Conservation (phyloP, 192 early-diverging fungal species). For the Tieghemiomyces parasiticus region DNA sequence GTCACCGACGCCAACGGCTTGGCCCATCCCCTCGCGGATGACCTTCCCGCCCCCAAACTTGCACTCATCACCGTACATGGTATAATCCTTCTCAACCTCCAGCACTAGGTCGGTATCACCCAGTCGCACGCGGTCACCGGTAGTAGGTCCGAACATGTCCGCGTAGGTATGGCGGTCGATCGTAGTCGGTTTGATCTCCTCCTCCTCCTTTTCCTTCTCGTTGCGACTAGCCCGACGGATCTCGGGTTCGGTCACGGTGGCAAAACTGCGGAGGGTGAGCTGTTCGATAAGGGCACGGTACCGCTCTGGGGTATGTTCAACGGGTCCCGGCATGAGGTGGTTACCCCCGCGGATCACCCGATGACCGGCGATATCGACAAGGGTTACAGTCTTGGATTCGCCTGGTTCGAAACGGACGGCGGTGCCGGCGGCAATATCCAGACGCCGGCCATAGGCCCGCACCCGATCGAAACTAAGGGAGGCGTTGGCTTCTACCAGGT, state of each 20-base stretch:
- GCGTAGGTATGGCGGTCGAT: slow-evolving; percentile 74
- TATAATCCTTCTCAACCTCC: slow-evolving; percentile 80
- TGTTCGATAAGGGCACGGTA: slow-evolving; percentile 35
- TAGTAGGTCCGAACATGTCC: slow-evolving; percentile 86
- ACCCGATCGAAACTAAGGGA: slow-evolving; percentile 67
- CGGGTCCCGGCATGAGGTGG: slow-evolving; percentile 53
- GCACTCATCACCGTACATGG: slow-evolving; percentile 87
- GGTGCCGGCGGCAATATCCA: slow-evolving; percentile 89
- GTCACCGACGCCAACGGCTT: slow-evolving; percentile 45
- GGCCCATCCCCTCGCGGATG: slow-evolving; percentile 93
- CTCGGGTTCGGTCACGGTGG: slow-evolving; percentile 41
- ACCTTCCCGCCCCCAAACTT: slow-evolving; percentile 96
- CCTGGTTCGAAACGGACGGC: slow-evolving; percentile 95
- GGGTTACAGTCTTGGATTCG: slow-evolving; percentile 68
- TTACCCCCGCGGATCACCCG: slow-evolving; percentile 77
- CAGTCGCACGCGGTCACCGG: slow-evolving; percentile 74
- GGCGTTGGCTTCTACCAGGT: slow-evolving; percentile 88
- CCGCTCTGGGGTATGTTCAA: slow-evolving; percentile 30
- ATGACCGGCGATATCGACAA: slow-evolving; percentile 73
- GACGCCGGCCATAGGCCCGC: slow-evolving; percentile 65
- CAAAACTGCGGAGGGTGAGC: slow-evolving; percentile 35
- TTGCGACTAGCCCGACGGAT: too few species aligned
- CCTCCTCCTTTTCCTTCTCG: slow-evolving; percentile 18
- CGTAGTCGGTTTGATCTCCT: slow-evolving; percentile 32
- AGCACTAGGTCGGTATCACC: slow-evolving; percentile 74